Evolutionary conservation across 2,329 filamentous ascomycete genomes (phyloP).

Genomic region (Neonectria magnoliae): DNA sequence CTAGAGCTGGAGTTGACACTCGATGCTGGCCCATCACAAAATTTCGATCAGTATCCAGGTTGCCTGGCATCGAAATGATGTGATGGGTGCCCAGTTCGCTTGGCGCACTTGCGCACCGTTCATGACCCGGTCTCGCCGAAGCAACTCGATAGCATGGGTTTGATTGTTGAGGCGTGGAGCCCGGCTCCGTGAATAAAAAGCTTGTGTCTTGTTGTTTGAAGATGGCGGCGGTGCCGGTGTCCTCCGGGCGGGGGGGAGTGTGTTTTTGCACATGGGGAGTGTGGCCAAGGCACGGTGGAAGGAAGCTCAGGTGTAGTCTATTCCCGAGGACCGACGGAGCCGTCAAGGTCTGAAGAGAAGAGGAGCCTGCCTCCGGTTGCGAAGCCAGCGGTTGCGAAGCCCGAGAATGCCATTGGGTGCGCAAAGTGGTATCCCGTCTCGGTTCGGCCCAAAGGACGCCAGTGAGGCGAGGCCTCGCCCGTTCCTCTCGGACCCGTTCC

Average conservation of each 20-base stretch:
- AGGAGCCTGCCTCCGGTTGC: not conserved
- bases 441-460: conserved; percentile 44
- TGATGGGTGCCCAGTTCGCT: not conserved
- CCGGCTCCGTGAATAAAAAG: not conserved
- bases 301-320: conserved; percentile 24
- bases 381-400: not conserved
- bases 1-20: not conserved
- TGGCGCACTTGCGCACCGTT: not conserved
- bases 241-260: conserved; percentile 4
- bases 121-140: conserved; percentile 11
- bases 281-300: conserved; percentile 3
- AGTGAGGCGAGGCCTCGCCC: conserved; percentile 17
- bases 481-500: conserved; percentile 13
- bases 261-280: conserved; percentile 2
- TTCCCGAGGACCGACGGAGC: conserved; percentile 43
- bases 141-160: not conserved
- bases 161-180: not conserved
- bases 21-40: conserved; percentile 13
- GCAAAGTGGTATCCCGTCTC: conserved; percentile 27
- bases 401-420: conserved; percentile 2
- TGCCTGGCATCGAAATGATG: not conserved
- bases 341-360: conserved; percentile 5
- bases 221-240: conserved; percentile 2
- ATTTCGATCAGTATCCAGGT: not conserved
- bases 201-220: conserved; percentile 4